phyloP scores from a whole-genome alignment of 2,329 filamentous ascomycete species.

The Xylariaceae sp. region DNA sequence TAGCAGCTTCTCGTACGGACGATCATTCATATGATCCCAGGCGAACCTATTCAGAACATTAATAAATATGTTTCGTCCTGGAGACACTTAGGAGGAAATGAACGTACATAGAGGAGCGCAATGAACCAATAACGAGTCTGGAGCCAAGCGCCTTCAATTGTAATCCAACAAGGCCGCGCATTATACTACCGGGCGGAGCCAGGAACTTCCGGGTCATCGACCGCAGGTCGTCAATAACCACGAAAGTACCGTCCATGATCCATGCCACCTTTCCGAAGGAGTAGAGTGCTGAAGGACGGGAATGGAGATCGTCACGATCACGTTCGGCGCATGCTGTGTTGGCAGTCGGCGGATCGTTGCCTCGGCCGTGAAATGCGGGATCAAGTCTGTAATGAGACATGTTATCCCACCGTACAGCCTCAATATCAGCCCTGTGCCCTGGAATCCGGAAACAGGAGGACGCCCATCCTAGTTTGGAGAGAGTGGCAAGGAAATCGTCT shows the following conservation, averaged over 20 bases:
- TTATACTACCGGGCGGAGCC: slow-evolving; percentile 13
- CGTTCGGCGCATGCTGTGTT: neutral
- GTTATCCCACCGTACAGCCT: neutral
- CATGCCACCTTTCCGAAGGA: slow-evolving; percentile 24
- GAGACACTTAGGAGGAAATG: neutral
- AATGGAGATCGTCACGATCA: neutral
- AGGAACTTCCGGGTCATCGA: slow-evolving; percentile 22
- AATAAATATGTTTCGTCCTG: slow-evolving; percentile 5
- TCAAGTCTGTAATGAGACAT: slow-evolving; percentile 5
- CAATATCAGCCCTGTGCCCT: neutral
- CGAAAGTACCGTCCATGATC: slow-evolving; percentile 1
- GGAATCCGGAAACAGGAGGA: neutral
- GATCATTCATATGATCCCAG: slow-evolving; percentile 24
- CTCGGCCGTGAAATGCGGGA: slow-evolving; percentile 1
- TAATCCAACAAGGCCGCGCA: slow-evolving; percentile 5
- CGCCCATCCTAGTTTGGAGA: neutral
- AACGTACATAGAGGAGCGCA: slow-evolving; percentile 22
- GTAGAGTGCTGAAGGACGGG: slow-evolving; percentile 7
- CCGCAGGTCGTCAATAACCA: slow-evolving; percentile 23
- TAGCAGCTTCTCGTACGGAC: slow-evolving; percentile 19
- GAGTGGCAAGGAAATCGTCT: slow-evolving; percentile 5
- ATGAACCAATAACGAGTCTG: slow-evolving; percentile 19
- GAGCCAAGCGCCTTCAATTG: slow-evolving; percentile 21
- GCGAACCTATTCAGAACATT: slow-evolving; percentile 20
- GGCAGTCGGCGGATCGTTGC: neutral